Evolutionary conservation across 768 basidiomycete genomes (phyloP), one percentile per base, ranked within the genome.

Genomic region (Lactarius tabidus): DNA sequence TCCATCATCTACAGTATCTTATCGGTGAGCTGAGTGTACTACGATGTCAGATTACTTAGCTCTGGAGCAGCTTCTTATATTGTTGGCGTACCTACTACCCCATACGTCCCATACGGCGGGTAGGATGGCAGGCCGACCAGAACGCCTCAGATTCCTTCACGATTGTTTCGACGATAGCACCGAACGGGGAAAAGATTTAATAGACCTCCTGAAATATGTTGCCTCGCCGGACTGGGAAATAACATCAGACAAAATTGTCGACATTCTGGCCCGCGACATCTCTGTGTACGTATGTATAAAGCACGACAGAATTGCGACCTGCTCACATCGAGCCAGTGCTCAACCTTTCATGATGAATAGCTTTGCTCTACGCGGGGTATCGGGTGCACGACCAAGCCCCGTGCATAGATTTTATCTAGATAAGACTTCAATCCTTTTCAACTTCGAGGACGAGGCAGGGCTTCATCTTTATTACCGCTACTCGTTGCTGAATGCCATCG

Each of bases 231-330:
- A 68, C 39, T 70, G 69, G 69, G 67, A 68, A 41, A 31, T 57
- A 39, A 69, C 60, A 9, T 62, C 67, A 26, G 60, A 64, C 41
- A 69, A 66, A 56, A 66, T 70, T 26, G 43, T 70, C 28, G 67
- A 70, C 51, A 69, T 70, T 33, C 62, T 70, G 18, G 67, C 67
- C 18, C 67, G 67, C 29, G 63, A 70, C 63, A 63, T 70, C 12
- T 56, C 67, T 17, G 56, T 68, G 69, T 68, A 57, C 15, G 69
- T 65, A 7, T 29, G 8, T 8, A 26, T 26, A 35, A 29, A 55
- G 18, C 31, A n/a, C 18, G 3, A 36, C 17, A 15, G 31, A 5
- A 51, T 15, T 28, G 18, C 5, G 12, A 26, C 33, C 39, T 41
- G 39, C 18, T 15, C 26, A 28, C 29, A 31, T 33, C 20, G 14